phyloP scores from a whole-genome alignment of 257 asterid species.

The Coffea eugenioides region DNA sequence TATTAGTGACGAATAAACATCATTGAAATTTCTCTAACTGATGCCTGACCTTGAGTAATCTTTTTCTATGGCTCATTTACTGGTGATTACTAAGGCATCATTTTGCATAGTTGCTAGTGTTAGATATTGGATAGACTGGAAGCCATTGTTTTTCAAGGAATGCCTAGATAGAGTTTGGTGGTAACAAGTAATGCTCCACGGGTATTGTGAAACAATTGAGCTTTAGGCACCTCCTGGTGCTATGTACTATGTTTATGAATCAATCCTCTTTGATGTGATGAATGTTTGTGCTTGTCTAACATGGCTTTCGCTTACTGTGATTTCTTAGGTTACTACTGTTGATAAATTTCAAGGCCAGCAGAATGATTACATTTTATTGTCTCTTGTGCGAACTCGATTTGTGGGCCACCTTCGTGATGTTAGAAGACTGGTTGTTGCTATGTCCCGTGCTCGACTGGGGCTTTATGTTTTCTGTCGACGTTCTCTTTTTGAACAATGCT shows the following conservation, averaged over 20 bases:
- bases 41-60: not conserved
- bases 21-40: too few relatives aligned
- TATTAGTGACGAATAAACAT: too few relatives aligned
- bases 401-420: constrained; percentile 99
- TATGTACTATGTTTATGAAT: not conserved
- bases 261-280: not conserved
- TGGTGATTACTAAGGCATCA: not conserved
- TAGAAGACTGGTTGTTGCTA: constrained; percentile 95
- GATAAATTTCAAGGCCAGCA: constrained; percentile 99
- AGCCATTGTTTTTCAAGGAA: not conserved
- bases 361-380: constrained; percentile 77
- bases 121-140: not conserved
- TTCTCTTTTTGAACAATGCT: constrained; percentile 93
- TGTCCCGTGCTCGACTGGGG: constrained; percentile 99
- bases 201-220: not conserved
- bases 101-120: not conserved
- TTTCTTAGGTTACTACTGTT: constrained; percentile 79
- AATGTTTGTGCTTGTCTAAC: constrained; percentile 1
- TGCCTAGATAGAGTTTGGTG: too few relatives aligned
- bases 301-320: constrained; percentile 19
- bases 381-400: constrained; percentile 96
- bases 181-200: not conserved
- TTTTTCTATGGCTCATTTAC: not conserved
- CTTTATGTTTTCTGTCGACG: constrained; percentile 90
- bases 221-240: not conserved